Evolutionary conservation across 2,329 filamentous ascomycete species (phyloP).

Genomic region (Sporothrix inflata): DNA sequence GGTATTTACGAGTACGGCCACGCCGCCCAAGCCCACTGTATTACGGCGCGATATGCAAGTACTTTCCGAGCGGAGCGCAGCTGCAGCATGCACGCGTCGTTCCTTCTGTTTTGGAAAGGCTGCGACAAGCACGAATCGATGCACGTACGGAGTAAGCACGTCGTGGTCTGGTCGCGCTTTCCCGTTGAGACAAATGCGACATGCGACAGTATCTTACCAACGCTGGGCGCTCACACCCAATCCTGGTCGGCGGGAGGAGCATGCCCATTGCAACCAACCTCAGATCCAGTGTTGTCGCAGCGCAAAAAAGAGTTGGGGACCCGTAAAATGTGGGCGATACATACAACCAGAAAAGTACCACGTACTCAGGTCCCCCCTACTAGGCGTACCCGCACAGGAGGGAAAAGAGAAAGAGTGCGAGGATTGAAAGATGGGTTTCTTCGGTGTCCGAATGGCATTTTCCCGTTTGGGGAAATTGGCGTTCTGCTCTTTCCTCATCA

Average conservation of each 20-base stretch:
- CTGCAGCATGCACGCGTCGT: neutral
- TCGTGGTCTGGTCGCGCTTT: neutral
- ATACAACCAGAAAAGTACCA: neutral
- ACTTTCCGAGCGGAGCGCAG: neutral
- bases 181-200: constrained; percentile 5
- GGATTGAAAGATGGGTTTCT: constrained; percentile 24
- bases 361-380: neutral
- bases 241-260: neutral
- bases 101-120: neutral
- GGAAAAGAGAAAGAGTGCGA: neutral
- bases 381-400: neutral
- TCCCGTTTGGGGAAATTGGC: constrained; percentile 29
- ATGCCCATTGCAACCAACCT: constrained; percentile 10
- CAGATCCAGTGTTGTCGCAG: neutral
- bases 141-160: neutral
- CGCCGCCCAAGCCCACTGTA: too few species aligned
- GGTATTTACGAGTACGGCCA: too few species aligned
- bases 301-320: constrained; percentile 21
- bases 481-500: constrained; percentile 22
- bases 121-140: neutral
- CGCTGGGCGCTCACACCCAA: neutral
- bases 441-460: constrained; percentile 32
- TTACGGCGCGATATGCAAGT: neutral
- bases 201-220: neutral
- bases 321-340: constrained; percentile 1